Evolutionary conservation across 2,329 filamentous ascomycete genomes (phyloP).

Genomic region (Aspergillus unguis): DNA sequence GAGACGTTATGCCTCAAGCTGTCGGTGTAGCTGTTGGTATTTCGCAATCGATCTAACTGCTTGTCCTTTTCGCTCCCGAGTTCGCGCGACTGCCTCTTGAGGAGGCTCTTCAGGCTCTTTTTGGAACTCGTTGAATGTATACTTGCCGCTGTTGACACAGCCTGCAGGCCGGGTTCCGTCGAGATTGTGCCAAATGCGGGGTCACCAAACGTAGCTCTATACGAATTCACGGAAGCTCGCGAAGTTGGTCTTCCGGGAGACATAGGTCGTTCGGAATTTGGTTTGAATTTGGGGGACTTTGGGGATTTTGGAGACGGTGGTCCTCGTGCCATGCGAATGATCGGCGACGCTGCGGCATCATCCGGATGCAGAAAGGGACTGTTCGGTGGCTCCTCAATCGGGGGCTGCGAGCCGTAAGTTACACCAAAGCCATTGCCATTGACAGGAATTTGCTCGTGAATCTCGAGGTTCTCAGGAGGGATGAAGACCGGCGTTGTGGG

Average conservation of each 20-base stretch:
- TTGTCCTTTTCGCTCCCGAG: conserved; percentile 36
- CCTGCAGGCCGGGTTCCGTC: conserved; percentile 37
- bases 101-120: conserved; percentile 36
- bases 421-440: conserved; percentile 58
- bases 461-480: conserved; percentile 22
- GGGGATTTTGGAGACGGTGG: conserved; percentile 69
- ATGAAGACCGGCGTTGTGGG: conserved; percentile 33
- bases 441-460: conserved; percentile 25
- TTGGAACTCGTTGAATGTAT: conserved; percentile 40
- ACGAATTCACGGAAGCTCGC: conserved; percentile 37
- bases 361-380: conserved; percentile 51
- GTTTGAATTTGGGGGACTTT: conserved; percentile 44
- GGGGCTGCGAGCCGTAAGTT: conserved; percentile 66
- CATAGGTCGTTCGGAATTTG: conserved; percentile 31
- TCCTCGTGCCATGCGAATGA: conserved; percentile 77
- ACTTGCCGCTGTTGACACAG: conserved; percentile 37
- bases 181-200: conserved; percentile 39
- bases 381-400: conserved; percentile 51
- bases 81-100: conserved; percentile 39
- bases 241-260: conserved; percentile 33
- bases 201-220: conserved; percentile 32
- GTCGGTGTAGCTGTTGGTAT: conserved; percentile 34
- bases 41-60: conserved; percentile 32
- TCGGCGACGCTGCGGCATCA: conserved; percentile 62
- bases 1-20: conserved; percentile 32